phyloP scores from a whole-genome alignment of 345 rosid species.

The Zanthoxylum bungeanum region DNA sequence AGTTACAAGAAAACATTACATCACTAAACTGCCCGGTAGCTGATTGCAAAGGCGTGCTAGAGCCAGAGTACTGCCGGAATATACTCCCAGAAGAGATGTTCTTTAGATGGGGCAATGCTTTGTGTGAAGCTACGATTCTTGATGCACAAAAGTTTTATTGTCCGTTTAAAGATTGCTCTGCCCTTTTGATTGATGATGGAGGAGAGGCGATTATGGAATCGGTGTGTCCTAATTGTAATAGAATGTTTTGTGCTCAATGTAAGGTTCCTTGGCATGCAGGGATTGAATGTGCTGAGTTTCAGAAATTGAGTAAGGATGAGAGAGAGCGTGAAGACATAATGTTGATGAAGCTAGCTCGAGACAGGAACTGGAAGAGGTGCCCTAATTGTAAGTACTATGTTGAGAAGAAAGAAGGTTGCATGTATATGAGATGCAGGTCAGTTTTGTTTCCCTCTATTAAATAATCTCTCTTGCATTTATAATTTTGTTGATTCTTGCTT shows the following conservation, averaged over 20 bases:
- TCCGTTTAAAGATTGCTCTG: constrained; percentile 53
- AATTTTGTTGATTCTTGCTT: too few relatives aligned
- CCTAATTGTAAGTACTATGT: constrained; percentile 41
- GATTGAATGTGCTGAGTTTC: constrained; percentile 35
- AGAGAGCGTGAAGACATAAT: constrained; percentile 36
- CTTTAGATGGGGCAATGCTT: constrained; percentile 45
- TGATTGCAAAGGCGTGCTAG: constrained; percentile 30
- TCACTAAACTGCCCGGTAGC: constrained; percentile 30
- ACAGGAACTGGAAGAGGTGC: constrained; percentile 45
- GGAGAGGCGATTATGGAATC: constrained; percentile 26
- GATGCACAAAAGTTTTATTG: constrained; percentile 39
- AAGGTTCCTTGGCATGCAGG: constrained; percentile 54
- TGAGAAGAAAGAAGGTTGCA: constrained; percentile 40
- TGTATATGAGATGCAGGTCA: constrained; percentile 47
- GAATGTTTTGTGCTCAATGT: constrained; percentile 47
- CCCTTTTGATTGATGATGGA: constrained; percentile 33
- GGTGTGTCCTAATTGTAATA: constrained; percentile 41
- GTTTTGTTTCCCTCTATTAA: too few relatives aligned
- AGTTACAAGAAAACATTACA: constrained; percentile 33
- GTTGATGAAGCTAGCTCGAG: constrained; percentile 41
- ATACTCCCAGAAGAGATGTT: constrained; percentile 43
- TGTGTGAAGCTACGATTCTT: constrained; percentile 45
- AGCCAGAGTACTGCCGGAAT: constrained; percentile 32
- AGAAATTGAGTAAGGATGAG: constrained; percentile 29
- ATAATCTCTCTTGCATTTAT: too few relatives aligned